A percentile compares a stretch with the other conserved stretches of the same genome.
Evolutionary conservation across 768 basidiomycete genomes (phyloP).

Genomic region (Boletus rubropictus): DNA sequence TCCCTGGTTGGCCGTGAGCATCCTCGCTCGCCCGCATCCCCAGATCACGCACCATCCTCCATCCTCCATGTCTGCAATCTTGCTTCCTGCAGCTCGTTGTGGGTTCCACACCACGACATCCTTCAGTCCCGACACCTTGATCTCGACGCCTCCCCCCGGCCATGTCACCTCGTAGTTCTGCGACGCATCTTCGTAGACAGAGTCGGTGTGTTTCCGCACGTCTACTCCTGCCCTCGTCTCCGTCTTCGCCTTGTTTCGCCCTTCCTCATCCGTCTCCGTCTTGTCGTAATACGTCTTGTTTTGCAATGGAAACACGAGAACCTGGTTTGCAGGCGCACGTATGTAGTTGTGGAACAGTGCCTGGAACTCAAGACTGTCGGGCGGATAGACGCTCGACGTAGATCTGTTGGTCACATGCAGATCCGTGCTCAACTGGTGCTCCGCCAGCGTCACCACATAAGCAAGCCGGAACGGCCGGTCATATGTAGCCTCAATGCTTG

Average conservation of each 20-base stretch:
- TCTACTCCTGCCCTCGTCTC: slow-evolving; percentile 62
- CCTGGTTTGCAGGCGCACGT: slow-evolving; percentile 52
- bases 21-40: neutral
- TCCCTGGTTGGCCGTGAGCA: slow-evolving; percentile 46
- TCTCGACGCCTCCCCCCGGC: slow-evolving; percentile 49
- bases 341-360: slow-evolving; percentile 92
- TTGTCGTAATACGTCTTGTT: slow-evolving; percentile 76
- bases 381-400: slow-evolving; percentile 31
- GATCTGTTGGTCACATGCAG: slow-evolving; percentile 77
- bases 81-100: slow-evolving; percentile 55
- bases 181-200: slow-evolving; percentile 65
- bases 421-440: slow-evolving; percentile 69
- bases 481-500: slow-evolving; percentile 54
- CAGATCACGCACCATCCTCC: slow-evolving; percentile 65
- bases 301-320: slow-evolving; percentile 59
- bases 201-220: slow-evolving; percentile 64
- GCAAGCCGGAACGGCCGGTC: slow-evolving; percentile 61
- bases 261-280: slow-evolving; percentile 53
- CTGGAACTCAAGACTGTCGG: slow-evolving; percentile 73
- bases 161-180: slow-evolving; percentile 54
- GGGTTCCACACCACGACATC: slow-evolving; percentile 98
- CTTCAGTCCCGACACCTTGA: slow-evolving; percentile 53
- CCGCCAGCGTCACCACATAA: slow-evolving; percentile 77
- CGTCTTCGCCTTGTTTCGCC: slow-evolving; percentile 41
- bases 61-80: slow-evolving; percentile 85